These are phyloP conservation scores for Penicillium sp. DNA, from an alignment of 2,329 filamentous ascomycete species.

Conservation along the genomic window DNA sequence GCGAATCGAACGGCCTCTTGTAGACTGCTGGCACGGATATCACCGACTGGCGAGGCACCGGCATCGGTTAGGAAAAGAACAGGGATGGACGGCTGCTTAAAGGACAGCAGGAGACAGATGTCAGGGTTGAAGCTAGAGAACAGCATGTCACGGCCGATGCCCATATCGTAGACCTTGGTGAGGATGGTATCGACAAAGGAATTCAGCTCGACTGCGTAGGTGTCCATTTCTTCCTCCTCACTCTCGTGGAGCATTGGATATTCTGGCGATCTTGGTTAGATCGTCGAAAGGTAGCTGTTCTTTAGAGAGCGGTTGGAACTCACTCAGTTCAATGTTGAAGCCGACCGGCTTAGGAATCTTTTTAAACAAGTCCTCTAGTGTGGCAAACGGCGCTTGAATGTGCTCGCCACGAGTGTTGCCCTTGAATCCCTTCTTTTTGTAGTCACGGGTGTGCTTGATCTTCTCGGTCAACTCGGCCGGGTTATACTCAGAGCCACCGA, in stretches of 20 bases:
- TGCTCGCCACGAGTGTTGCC: constrained; percentile 90
- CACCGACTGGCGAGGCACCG: constrained; percentile 73
- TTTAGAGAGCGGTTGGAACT: constrained; percentile 26
- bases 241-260: constrained; percentile 97
- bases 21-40: constrained; percentile 82
- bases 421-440: constrained; percentile 92
- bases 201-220: constrained; percentile 91
- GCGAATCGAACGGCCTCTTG: constrained; percentile 96
- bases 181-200: constrained; percentile 94
- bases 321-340: constrained; percentile 96
- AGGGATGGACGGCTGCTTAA: constrained; percentile 96
- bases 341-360: constrained; percentile 77
- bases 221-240: constrained; percentile 94
- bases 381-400: constrained; percentile 94
- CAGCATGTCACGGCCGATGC: constrained; percentile 80
- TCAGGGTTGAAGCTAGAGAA: constrained; percentile 98
- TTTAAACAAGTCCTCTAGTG: constrained; percentile 85
- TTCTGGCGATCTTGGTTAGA: constrained; percentile 46
- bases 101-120: constrained; percentile 86
- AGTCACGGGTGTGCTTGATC: constrained; percentile 96
- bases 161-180: constrained; percentile 80
- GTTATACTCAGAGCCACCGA: constrained; percentile 49
- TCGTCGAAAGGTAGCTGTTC: constrained; percentile 25
- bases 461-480: constrained; percentile 60
- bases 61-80: constrained; percentile 92